These are phyloP conservation scores for Cyberlindnera samutprakarnensis DNA, from an alignment of 805 yeast species.

Conservation along the genomic window DNA sequence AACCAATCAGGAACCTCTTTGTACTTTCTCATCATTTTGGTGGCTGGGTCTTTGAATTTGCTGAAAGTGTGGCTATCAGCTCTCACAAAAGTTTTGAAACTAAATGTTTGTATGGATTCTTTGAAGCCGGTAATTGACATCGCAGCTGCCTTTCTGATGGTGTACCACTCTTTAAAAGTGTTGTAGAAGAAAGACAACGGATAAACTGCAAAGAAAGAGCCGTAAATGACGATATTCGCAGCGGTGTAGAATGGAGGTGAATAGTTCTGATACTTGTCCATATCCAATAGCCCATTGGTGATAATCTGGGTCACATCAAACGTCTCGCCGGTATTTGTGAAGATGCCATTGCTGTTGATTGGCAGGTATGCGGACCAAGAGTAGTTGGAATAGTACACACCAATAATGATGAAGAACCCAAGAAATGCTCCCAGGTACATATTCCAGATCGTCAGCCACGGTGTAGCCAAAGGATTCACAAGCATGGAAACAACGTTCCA, in stretches of 20 bases:
- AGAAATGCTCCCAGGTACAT: conserved; percentile 27
- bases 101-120: conserved; percentile 3
- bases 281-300: conserved; percentile 39
- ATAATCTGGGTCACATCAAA: conserved; percentile 43
- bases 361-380: conserved; percentile 32
- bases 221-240: conserved; percentile 51
- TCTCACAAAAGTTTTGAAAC: conserved; percentile 3
- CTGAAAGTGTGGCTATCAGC: conserved; percentile 1
- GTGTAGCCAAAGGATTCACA: conserved; percentile 35
- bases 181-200: conserved; percentile 47
- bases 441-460: conserved; percentile 32
- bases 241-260: conserved; percentile 67
- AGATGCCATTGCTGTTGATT: conserved; percentile 40
- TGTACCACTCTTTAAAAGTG: conserved; percentile 36
- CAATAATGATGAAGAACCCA: conserved; percentile 27
- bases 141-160: conserved; percentile 13
- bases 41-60: conserved; percentile 36
- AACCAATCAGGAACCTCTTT: conserved; percentile 54
- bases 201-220: conserved; percentile 38
- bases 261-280: conserved; percentile 36
- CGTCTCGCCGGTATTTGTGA: conserved; percentile 41
- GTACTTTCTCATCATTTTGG: conserved; percentile 46
- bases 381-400: conserved; percentile 33
- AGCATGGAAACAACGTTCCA: conserved; percentile 39
- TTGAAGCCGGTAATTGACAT: conserved; percentile 1